Conservation (phyloP, 805 yeast species). For the Osmozyma mogii region DNA sequence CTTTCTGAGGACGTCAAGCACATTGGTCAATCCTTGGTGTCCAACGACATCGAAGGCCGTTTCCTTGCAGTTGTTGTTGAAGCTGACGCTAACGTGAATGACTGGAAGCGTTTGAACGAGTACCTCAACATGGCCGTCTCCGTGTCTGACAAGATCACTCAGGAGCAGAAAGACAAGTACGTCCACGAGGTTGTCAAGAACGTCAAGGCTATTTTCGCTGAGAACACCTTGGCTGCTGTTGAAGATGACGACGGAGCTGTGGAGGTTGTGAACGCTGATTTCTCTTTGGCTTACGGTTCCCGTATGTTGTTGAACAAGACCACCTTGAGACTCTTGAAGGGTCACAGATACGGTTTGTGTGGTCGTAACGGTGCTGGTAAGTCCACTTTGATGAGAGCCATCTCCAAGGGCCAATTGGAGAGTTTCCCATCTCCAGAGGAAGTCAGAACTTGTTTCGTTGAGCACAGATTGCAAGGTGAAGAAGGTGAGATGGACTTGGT, state of each 20-base stretch:
- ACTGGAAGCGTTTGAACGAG: constrained; percentile 43
- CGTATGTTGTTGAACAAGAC: constrained; percentile 95
- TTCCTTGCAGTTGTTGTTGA: constrained; percentile 41
- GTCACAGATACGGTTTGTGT: constrained; percentile 95
- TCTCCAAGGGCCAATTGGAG: constrained; percentile 92
- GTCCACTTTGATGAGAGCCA: constrained; percentile 94
- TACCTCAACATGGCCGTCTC: constrained; percentile 34
- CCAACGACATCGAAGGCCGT: constrained; percentile 24
- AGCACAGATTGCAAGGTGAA: constrained; percentile 91
- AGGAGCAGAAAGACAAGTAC: constrained; percentile 26
- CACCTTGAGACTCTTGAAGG: constrained; percentile 75
- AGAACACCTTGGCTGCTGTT: constrained; percentile 36
- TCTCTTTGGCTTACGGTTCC: constrained; percentile 95
- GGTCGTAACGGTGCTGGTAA: constrained; percentile 99
- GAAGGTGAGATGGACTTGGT: constrained; percentile 90
- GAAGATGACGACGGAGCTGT: constrained; percentile 72
- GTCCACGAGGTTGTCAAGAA: constrained; percentile 39
- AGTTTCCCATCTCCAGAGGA: constrained; percentile 91
- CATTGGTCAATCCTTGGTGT: constrained; percentile 18
- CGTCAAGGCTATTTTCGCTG: constrained; percentile 46
- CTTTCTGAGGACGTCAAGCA: constrained; percentile 7
- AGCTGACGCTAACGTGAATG: constrained; percentile 37
- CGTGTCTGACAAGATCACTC: constrained; percentile 12
- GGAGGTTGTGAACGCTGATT: constrained; percentile 88
- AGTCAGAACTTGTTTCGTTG: constrained; percentile 91